Base-by-base conservation (phyloP, 2,329 filamentous ascomycete genomes). In the Colletotrichum sp. region DNA sequence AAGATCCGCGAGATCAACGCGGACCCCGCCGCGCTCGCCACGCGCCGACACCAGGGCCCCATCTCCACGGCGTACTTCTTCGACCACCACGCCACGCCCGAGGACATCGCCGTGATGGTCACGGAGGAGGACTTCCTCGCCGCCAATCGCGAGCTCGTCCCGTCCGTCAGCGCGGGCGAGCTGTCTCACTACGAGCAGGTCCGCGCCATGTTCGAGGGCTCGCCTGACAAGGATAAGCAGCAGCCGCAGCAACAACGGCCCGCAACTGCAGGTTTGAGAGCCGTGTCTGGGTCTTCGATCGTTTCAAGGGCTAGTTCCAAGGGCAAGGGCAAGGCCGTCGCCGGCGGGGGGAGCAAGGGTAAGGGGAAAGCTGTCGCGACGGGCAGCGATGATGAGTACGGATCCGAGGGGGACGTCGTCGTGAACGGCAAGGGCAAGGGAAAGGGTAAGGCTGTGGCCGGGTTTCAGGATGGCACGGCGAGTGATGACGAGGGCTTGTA, bases 51-150 rank as follows among this genome's bases (percentile, higher is more conserved):
- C 74, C 81, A 68, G 61, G 67, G 88, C 59, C 87, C 90, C 7
- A 91, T 98, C 78, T 94, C 94, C 3, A 98, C 96, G 3, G 96
- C 96, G 0, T 96, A 97, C 85, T 99, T 96, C 87, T 99, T 99
- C 83, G 97, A 99, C 82, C 96, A 98, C 85, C 89, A 95, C 79
- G 96, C 96, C 16, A 95, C 91, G 0, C 90, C 93, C 13, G 94
- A 95, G 63, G 97, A 99, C 82, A 92, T 96, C 2, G 91, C 93
- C 30, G 96, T 99, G 78, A 93, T 95, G 86, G 97, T 99, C 32
- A 94, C 92, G 1, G 96, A 98, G 84, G 91, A 94, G 65, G 97
- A 99, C 84, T 99, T 99, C 82, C 83, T 94, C 27, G 91, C 91
- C 30, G 97, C 97, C 1, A 93, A 96, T 81, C 87, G 88, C 59